A percentile compares a stretch with the other conserved stretches of the same genome.
Evolutionary conservation across 306 rosid species (phyloP).

Genomic region (Malus orientalis): DNA sequence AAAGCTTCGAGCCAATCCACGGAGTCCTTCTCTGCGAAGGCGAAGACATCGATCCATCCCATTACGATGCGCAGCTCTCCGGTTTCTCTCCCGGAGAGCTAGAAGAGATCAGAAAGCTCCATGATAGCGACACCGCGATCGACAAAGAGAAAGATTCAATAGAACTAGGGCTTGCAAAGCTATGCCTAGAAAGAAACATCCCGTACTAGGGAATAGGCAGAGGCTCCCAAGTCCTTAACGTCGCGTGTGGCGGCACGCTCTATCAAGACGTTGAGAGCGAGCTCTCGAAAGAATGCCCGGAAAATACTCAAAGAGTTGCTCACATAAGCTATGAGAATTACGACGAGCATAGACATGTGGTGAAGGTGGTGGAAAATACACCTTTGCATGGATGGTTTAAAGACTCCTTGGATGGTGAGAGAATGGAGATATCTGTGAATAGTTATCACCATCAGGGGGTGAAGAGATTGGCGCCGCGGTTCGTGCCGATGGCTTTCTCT

Average conservation of each 20-base stretch:
- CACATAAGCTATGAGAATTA: constrained; percentile 74
- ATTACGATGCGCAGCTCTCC: constrained; percentile 41
- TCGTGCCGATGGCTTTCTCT: constrained; percentile 78
- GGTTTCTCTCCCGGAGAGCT: constrained; percentile 38
- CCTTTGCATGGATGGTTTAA: constrained; percentile 74
- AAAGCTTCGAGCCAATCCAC: constrained; percentile 65
- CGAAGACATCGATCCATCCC: constrained; percentile 60
- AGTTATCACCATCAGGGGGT: constrained; percentile 97
- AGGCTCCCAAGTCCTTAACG: constrained; percentile 79
- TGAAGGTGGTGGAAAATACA: constrained; percentile 53
- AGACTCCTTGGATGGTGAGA: constrained; percentile 48
- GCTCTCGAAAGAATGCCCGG: constrained; percentile 36
- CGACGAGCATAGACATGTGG: constrained; percentile 82
- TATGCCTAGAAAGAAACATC: constrained; percentile 65
- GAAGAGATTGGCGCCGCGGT: constrained; percentile 69
- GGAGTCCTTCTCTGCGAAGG: constrained; percentile 72
- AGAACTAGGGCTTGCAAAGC: constrained; percentile 47
- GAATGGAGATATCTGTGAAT: constrained; percentile 64
- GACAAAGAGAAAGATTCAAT: constrained; percentile 56
- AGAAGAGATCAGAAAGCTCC: constrained; percentile 43
- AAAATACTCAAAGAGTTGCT: constrained; percentile 29
- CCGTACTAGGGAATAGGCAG: constrained; percentile 64
- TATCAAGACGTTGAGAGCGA: constrained; percentile 68
- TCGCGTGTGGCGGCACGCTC: constrained; percentile 88
- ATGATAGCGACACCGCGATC: constrained; percentile 47